These are phyloP conservation scores for Flueggea neowawraea DNA, from an alignment of 441 rosid genomes.

Conservation along the genomic window DNA sequence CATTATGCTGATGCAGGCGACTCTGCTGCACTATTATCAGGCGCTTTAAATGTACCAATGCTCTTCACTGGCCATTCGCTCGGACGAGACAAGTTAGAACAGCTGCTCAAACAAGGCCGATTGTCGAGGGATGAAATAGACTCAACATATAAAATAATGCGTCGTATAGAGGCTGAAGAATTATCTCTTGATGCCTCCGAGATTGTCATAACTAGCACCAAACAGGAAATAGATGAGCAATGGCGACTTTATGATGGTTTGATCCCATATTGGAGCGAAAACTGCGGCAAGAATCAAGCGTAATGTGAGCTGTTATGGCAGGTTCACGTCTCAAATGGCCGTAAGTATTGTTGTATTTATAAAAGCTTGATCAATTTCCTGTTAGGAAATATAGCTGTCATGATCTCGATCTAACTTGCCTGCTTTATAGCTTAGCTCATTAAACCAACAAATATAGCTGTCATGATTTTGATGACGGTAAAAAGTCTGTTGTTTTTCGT, in stretches of 20 bases:
- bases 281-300: constrained; percentile 90
- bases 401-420: neutral
- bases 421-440: neutral
- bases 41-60: constrained; percentile 96
- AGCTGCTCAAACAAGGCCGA: constrained; percentile 84
- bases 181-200: constrained; percentile 85
- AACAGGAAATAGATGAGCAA: constrained; percentile 90
- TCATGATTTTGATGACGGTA: neutral
- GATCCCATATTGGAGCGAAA: constrained; percentile 76
- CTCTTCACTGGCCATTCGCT: constrained; percentile 97
- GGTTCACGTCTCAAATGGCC: constrained; percentile 89
- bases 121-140: constrained; percentile 79
- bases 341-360: constrained; percentile 44
- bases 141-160: constrained; percentile 76
- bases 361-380: neutral
- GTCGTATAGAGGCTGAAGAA: constrained; percentile 96
- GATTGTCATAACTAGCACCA: constrained; percentile 86
- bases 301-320: constrained; percentile 85
- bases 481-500: neutral
- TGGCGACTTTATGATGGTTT: constrained; percentile 95
- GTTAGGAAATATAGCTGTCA: neutral
- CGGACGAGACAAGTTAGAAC: constrained; percentile 93
- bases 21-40: constrained; percentile 89
- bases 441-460: neutral
- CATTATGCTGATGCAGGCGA: constrained; percentile 99